These are phyloP conservation scores for Rubus parviflorus DNA, from an alignment of 306 rosid species.

Conservation along the genomic window DNA sequence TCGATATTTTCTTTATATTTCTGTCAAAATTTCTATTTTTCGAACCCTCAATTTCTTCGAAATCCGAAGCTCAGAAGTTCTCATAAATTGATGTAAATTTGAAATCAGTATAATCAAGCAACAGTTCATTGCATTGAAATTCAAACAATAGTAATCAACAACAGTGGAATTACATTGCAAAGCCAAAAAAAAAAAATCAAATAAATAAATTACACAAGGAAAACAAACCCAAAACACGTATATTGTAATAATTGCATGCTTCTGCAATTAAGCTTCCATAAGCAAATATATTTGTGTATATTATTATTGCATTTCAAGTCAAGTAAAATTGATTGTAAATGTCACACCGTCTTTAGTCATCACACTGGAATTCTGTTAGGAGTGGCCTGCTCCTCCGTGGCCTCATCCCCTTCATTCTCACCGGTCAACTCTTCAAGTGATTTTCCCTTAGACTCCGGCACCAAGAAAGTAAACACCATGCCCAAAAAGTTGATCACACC, in stretches of 20 bases:
- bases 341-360: not conserved
- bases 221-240: constrained; percentile 2
- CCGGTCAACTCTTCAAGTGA: constrained; percentile 88
- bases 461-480: constrained; percentile 58
- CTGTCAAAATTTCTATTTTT: no score
- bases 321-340: not conserved
- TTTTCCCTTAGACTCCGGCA: constrained; percentile 84
- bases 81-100: no score
- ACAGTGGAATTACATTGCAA: not conserved
- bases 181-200: not conserved
- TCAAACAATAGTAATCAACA: not conserved
- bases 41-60: no score
- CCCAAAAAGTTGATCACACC: constrained; percentile 74
- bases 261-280: not conserved
- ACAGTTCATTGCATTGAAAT: not conserved
- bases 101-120: no score
- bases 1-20: no score
- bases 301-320: not conserved
- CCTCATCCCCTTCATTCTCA: constrained; percentile 43
- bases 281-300: constrained; percentile 17
- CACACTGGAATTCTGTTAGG: constrained; percentile 44
- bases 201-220: not conserved
- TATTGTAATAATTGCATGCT: constrained; percentile 1
- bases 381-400: constrained; percentile 1
- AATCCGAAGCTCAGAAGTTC: no score